Base-by-base conservation (phyloP, 768 basidiomycete genomes). In the Boletus eberwhitei region DNA sequence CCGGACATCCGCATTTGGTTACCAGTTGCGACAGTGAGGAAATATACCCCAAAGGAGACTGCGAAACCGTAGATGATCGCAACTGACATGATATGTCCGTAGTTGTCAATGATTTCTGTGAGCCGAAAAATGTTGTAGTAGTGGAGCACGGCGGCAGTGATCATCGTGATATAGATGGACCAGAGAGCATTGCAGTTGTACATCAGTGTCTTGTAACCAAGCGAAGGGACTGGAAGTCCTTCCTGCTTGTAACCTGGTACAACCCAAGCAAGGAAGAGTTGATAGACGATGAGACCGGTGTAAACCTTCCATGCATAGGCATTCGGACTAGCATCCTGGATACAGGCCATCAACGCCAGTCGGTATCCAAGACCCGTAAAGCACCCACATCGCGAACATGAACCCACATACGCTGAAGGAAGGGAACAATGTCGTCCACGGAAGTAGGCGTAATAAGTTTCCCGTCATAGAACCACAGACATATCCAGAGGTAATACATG, bases 401-500 rank as follows among this genome's bases (percentile, higher is more conserved):
- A n/a, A 68, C 77, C 85, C 90, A 91, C 89, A 98, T 93, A 45
- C 80, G 77, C 52, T 70, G 65, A 24, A 97, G 69, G 77, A 94
- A 95, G 1, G 94, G 93, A 55, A 76, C 59, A 38, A 94, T 78
- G 54, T 91, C 90, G 26, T 82, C 83, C 29, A 81, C 54, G 8
- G 88, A 88, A 14, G 72, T 73, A 1, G 93, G 94, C 59, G 78
- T 71, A 8, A 88, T 82, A 35, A 94, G 75, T 59, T 81, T 80
- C 39, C 97, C 97, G 60, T 97, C 88, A 67, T 98, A 94, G 72
- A 95, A 96, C 85, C 88, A 92, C 35, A 98, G 81, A 67, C 97
- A 99, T 54, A 92, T 92, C 93, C 93, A 98, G 58, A 98, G 82
- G 75, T 98, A 99, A 72, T 97, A 99, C 94, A 99, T 98, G 57